Evolutionary conservation across 2,329 filamentous ascomycete species (phyloP).

Genomic region (Cladosporium colombiae): DNA sequence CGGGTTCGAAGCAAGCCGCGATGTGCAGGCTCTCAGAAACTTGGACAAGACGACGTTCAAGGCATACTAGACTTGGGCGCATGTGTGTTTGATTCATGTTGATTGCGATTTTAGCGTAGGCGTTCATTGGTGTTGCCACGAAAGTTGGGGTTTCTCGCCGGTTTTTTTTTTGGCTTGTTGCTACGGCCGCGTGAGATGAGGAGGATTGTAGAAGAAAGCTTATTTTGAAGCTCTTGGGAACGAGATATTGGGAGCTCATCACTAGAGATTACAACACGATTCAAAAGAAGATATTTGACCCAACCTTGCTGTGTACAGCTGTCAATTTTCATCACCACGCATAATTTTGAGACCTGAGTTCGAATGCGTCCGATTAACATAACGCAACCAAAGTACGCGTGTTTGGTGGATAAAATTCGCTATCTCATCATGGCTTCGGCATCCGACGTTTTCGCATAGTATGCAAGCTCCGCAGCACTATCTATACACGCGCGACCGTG

Average conservation of each 20-base stretch:
- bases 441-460: neutral
- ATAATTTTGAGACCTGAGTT: neutral
- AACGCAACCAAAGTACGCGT: neutral
- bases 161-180: neutral
- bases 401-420: neutral
- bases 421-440: neutral
- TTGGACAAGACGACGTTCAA: conserved; percentile 41
- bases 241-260: neutral
- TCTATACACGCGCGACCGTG: neutral
- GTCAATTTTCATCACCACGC: neutral
- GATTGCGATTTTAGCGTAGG: conserved; percentile 15
- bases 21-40: conserved; percentile 39
- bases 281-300: neutral
- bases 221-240: neutral
- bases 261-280: neutral
- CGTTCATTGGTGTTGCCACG: conserved; percentile 11
- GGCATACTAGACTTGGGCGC: conserved; percentile 24
- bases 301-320: neutral
- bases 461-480: neutral
- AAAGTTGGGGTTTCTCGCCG: neutral
- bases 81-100: neutral
- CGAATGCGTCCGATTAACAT: neutral
- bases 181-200: neutral
- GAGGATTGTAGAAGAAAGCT: neutral
- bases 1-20: conserved; percentile 40